Evolutionary conservation across 1,139 yeast species (phyloP), one percentile per base, ranked within the genome.

Genomic region (Geotrichum siamense): DNA sequence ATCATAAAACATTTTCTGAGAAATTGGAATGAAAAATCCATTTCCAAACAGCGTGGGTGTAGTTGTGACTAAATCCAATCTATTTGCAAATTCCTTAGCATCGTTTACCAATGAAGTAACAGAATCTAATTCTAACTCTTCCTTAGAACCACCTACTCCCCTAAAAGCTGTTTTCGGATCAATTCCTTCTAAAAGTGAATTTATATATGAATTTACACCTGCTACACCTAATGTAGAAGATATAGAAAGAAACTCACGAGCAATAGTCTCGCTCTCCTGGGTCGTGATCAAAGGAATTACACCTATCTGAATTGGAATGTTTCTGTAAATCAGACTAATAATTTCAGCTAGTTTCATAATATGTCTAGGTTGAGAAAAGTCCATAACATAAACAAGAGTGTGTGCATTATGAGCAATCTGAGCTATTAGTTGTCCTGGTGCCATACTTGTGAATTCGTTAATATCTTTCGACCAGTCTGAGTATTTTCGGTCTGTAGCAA

Each of bases 261-360:
- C 62, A 5, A 60, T 50, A 6, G 48, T 51, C 32, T 54, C 53
- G 23, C 55, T 51, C n/a, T 54, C 52, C 13, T 45, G 47, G 13
- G 57, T 51, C 20, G 53, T 48, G 5, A 62, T 64, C 2, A 83
- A 51, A 0, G 97, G 94, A 21, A 91, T 64, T 1, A 91, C 51
- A 2, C 96, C 98, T 45, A 91, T 58, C 58, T 89, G 84, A 53
- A 87, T 82, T 0, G 96, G 87, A 15, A 83, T 69, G 0, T 78
- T 78, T 33, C 75, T 53, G 2, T 62, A 48, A 25, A 67, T 44
- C 22, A 78, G 59, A 16, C 30, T 35, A 25, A 43, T 17, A 5
- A 43, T 6, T 15, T 43, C 47, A 2, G 35, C 35, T 5, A 43
- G 34, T 12, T 39, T 43, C 12, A 25, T 10, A 23, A 23, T 34